phyloP scores from a whole-genome alignment of 2,329 filamentous ascomycete genomes.

The Fusarium metavorans region DNA sequence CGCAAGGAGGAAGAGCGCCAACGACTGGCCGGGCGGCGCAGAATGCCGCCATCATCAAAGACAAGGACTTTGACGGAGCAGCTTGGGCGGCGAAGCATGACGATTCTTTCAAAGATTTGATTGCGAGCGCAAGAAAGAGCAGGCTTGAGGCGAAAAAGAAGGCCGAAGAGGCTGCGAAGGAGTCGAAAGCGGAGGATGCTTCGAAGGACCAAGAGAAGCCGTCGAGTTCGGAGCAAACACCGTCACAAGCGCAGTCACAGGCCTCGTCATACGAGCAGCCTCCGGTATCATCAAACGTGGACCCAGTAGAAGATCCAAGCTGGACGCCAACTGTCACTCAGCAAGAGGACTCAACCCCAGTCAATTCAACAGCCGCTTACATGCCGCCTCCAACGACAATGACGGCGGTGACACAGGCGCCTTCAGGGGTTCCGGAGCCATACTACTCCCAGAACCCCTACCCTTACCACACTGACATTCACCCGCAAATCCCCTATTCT shows the following conservation, averaged over 20 bases:
- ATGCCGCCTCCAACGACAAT: not conserved
- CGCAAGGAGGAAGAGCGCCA: conserved; percentile 74
- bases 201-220: not conserved
- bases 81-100: conserved; percentile 82
- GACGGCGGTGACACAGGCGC: not conserved
- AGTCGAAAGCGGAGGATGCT: conserved; percentile 3
- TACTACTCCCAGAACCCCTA: not conserved
- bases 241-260: not conserved
- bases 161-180: conserved; percentile 31
- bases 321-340: not conserved
- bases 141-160: conserved; percentile 55
- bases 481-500: not conserved
- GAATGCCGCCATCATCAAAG: conserved; percentile 70
- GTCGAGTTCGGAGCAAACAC: not conserved
- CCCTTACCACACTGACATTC: not conserved
- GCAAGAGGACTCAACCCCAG: not conserved
- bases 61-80: conserved; percentile 87
- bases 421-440: not conserved
- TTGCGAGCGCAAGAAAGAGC: conserved; percentile 77
- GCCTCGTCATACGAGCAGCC: not conserved
- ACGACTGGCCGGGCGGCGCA: conserved; percentile 51
- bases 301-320: not conserved
- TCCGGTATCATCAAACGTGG: not conserved
- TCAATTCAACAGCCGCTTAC: not conserved
- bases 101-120: conserved; percentile 81